phyloP scores from a whole-genome alignment of 2,329 filamentous ascomycete species.

The Trichoderma atrobrunneum region DNA sequence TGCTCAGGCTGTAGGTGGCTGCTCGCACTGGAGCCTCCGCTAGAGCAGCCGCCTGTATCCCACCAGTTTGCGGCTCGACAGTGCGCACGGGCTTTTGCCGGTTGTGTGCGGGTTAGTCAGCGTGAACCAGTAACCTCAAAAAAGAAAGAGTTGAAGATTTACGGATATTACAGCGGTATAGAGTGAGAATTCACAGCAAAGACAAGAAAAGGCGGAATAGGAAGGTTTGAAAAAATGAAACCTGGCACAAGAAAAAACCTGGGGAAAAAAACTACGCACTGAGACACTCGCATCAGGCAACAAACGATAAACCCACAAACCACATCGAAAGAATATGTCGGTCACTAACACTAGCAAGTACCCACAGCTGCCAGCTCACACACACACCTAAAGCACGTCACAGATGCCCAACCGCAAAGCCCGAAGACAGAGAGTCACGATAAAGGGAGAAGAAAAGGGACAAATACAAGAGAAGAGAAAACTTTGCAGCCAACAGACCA shows the following conservation, averaged over 20 bases:
- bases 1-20: not conserved
- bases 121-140: not conserved
- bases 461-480: not conserved
- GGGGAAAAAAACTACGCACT: not conserved
- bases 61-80: conserved; percentile 12
- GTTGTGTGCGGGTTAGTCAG: not conserved
- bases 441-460: not conserved
- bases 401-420: conserved; percentile 16
- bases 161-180: not conserved
- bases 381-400: conserved; percentile 15
- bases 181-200: not conserved
- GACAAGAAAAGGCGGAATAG: not conserved
- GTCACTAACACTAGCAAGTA: conserved; percentile 1
- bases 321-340: not conserved
- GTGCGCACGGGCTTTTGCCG: not conserved
- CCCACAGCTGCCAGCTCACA: conserved; percentile 14
- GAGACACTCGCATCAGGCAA: not conserved
- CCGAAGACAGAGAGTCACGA: not conserved
- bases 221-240: not conserved
- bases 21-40: conserved; percentile 6
- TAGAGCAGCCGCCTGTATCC: not conserved
- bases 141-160: not conserved
- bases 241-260: not conserved
- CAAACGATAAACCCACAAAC: not conserved
- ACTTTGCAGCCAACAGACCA: not conserved